phyloP scores from a whole-genome alignment of 768 basidiomycete species.

The Gloeopeniophorella convolvens region DNA sequence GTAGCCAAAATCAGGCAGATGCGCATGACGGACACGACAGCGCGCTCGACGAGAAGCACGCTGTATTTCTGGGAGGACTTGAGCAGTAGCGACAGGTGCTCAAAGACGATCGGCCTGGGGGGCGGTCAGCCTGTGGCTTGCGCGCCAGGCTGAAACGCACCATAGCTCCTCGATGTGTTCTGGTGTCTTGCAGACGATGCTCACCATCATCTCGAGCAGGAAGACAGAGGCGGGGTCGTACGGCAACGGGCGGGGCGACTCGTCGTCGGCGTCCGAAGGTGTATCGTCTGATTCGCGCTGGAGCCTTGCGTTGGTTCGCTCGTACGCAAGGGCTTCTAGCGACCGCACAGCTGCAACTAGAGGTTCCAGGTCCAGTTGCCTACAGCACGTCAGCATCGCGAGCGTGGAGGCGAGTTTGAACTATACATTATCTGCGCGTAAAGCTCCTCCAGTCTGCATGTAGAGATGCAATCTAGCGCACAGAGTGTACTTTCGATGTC shows the following conservation, averaged over 20 bases:
- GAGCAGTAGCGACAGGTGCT: constrained; percentile 81
- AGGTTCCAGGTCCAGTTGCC: constrained; percentile 73
- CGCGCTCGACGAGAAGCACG: constrained; percentile 86
- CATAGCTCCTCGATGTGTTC: constrained; percentile 84
- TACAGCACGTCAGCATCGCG: constrained; percentile 26
- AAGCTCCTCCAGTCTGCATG: constrained; percentile 89
- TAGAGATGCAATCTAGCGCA: constrained; percentile 90
- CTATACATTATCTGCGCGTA: constrained; percentile 86
- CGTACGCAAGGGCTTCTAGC: constrained; percentile 85
- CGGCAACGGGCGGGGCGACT: constrained; percentile 49
- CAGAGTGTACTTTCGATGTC: constrained; percentile 94
- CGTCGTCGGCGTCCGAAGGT: constrained; percentile 34
- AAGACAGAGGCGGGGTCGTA: constrained; percentile 97
- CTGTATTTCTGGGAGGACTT: constrained; percentile 76
- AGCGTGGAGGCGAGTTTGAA: not conserved
- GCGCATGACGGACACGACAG: constrained; percentile 81
- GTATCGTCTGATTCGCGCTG: constrained; percentile 63
- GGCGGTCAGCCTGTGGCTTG: not conserved
- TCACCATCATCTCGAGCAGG: constrained; percentile 91
- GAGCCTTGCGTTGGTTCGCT: constrained; percentile 74
- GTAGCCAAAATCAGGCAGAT: constrained; percentile 79
- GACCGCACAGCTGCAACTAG: constrained; percentile 80
- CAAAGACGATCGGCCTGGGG: constrained; percentile 87
- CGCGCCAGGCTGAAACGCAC: constrained; percentile 36
- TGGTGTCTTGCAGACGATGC: constrained; percentile 71